Percentiles rank a stretch among this genome's conserved stretches.
phyloP scores from a whole-genome alignment of 257 asterid species.

The Solanum chilense region DNA sequence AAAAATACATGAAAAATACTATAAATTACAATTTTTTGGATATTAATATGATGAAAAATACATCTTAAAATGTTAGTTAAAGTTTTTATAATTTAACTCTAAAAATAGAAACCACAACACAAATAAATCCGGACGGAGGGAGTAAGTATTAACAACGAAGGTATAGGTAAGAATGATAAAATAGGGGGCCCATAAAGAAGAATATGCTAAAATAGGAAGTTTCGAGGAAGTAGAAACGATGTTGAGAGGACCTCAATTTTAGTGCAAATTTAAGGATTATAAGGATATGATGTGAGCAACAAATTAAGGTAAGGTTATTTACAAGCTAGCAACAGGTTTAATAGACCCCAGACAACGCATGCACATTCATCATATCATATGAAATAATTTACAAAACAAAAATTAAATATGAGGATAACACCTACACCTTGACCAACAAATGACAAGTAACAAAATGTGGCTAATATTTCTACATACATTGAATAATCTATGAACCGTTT shows the following conservation, averaged over 20 bases:
- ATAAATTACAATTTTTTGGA: no score
- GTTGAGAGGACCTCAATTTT: neutral
- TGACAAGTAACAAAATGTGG: neutral
- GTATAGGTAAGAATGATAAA: neutral
- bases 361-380: neutral
- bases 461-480: neutral
- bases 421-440: neutral
- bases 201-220: neutral
- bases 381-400: neutral
- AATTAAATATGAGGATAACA: neutral
- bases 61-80: no score
- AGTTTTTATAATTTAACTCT: no score
- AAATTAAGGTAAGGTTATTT: neutral
- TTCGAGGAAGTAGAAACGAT: neutral
- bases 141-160: neutral
- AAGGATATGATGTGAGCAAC: neutral
- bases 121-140: no score
- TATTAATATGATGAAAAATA: no score
- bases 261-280: neutral
- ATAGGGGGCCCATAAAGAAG: neutral
- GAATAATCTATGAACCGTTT: no score
- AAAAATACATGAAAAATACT: no score
- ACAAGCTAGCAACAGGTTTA: neutral
- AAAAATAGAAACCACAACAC: no score
- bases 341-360: neutral